Evolutionary conservation across 1,284 basidiomycete species (phyloP), one percentile per base, ranked within the genome.

Genomic region (Takashimella tepidaria): DNA sequence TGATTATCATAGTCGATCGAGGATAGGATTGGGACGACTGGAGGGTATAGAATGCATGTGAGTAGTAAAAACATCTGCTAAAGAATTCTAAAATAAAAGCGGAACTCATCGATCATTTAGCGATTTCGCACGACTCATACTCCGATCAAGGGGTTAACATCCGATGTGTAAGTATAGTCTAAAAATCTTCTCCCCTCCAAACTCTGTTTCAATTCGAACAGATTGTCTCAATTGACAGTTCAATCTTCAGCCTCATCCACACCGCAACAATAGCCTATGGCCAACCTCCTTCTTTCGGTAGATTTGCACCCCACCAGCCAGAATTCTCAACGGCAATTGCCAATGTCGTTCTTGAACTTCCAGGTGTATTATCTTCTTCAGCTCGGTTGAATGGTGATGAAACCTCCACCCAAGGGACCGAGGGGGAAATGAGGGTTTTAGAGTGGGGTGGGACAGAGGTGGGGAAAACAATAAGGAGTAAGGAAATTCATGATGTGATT

Each of bases 141-240:
- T 5, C 83, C 88, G 0, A 80, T 92, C 59, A 89, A 89, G 67
- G 89, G 89, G 0, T 74, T 92, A 1, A 91, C 88, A 0, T 79
- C 88, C 1, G 88, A 92, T 60, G 86, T 92, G 87, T 89, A 62
- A 61, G 83, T 62, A 41, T 42, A 3, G 2, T 2, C 23, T 37
- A 13, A 3, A n/a, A 40, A 53, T 31, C 31, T 31, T 20, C 4
- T 6, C n/a, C 45, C 45, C 41, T 31, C 4, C 26, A 26, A 46
- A 20, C 47, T 46, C 19, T 13, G 24, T 8, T 37, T 22, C 12
- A 19, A n/a, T 24, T 22, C 13, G 8, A 16, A 25, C 37, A 11
- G 16, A 40, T 3, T 3, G 24, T 21, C 11, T 53, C 26, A n/a
- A 37, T 21, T 20, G 10, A 20, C 40, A 26, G 4, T 21, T 47